Evolutionary conservation across 192 early-diverging fungal genomes (phyloP), one percentile per base, ranked within the genome.

Genomic region (Backusella macrospora): DNA sequence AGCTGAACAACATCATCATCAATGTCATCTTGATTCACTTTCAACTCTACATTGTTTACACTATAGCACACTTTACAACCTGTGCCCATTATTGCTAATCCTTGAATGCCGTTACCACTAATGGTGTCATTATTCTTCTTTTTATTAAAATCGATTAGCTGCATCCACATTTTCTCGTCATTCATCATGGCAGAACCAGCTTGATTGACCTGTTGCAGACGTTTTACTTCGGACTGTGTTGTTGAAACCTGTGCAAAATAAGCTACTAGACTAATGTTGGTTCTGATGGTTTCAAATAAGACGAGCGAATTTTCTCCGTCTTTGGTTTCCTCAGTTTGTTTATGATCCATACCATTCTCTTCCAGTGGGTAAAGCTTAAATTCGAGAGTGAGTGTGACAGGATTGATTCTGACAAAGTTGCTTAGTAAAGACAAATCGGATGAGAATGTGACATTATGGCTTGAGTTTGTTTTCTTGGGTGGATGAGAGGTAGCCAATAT

Each of bases 401-500:
- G 67, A 14, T 68, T 47, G 26, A 68, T 68, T 26, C 42, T 37
- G 0, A 45, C 21, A 45, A 43, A 68, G 21, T 68, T 44, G 0
- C 44, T 68, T 43, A 68, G 45, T 7, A 68, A 26, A 2, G 23
- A 14, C 29, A 68, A 46, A 8, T 68, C 67, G 5, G 42, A 45
- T 18, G 67, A 68, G 21, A 68, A 68, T 6, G 44, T 26, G 23
- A 47, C 43, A 8, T 43, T 38, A 39, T 16, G 38, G 6, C 26
- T 46, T 37, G 67, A 42, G n/a, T 26, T 68, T 29, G 43, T 47
- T 29, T 68, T 23, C 10, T 14, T 29, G 15, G 45, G 44, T 23
- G 67, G 67, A 46, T 68, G 26, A 34, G 45, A 68, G n/a, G 43
- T 68, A 29, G 67, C 67, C 15, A 68, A n/a, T 29, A 68, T 45